Base-by-base conservation (phyloP, 768 basidiomycete genomes). In the Hygrophorus russula region DNA sequence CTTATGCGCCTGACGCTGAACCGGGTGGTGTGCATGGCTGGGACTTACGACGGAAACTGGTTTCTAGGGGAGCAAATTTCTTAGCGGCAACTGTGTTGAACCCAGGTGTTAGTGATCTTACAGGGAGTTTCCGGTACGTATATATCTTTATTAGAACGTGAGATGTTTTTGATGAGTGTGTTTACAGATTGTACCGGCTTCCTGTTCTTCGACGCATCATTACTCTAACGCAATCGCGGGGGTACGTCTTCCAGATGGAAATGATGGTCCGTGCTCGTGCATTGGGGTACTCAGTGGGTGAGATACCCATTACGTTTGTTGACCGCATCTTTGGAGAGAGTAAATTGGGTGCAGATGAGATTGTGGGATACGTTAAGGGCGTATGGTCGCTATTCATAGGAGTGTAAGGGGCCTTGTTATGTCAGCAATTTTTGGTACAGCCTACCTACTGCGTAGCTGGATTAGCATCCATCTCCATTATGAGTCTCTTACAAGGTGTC, bases 161-260 rank as follows among this genome's bases (percentile, higher is more conserved):
- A 18, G 11, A 44, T n/a, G n/a, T n/a, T 40, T 32, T 19, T 35
- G 15, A 31, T n/a, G n/a, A n/a, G n/a, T 39, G 13, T 15, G 28
- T 4, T 32, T 27, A 0, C 35, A 87, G 87, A 47, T 60, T 94
- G 12, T 94, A 94, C 59, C 79, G 85, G 31, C 59, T 77, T 9
- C 69, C 71, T 0, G 91, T 86, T 5, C 68, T 94, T 43, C 75
- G 73, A 38, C 79, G 89, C 51, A 84, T 94, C 55, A 93, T 94
- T 53, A 76, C 81, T 4, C 72, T 81, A 50, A 90, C 85, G 1
- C 73, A 81, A 48, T 90, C 89, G 2, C 85, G 86, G 50, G 91
- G 91, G 7, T 94, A 93, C 53, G 91, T 94, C 24, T 93, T 94
- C 68, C 91, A 94, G 69, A 94, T 94, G 91, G 91, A 94, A 59